Evolutionary conservation across 768 basidiomycete species (phyloP).

Genomic region (Harrya chromipes): DNA sequence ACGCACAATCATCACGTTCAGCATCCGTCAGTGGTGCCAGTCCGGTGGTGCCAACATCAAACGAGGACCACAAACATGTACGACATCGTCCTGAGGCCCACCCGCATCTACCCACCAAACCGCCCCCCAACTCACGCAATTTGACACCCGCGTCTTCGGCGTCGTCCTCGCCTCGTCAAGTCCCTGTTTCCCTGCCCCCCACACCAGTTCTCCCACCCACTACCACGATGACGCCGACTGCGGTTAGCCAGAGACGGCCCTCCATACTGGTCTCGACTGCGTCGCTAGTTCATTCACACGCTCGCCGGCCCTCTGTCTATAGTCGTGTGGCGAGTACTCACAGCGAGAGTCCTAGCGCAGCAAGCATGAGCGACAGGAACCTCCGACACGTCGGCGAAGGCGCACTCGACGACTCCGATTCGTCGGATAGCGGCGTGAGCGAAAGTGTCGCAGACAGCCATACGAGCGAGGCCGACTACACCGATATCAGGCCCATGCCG

Average conservation of each 20-base stretch:
- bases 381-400: conserved; percentile 72
- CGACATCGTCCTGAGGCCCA: conserved; percentile 18
- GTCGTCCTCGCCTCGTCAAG: conserved; percentile 53
- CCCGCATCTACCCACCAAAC: conserved; percentile 21
- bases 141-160: conserved; percentile 58
- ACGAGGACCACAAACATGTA: conserved; percentile 22
- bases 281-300: conserved; percentile 30
- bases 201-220: conserved; percentile 31
- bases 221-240: conserved; percentile 43
- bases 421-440: conserved; percentile 36
- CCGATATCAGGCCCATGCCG: conserved; percentile 24
- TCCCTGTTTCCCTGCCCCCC: conserved; percentile 31
- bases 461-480: conserved; percentile 32
- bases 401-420: conserved; percentile 75
- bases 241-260: conserved; percentile 40
- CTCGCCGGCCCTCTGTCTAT: conserved; percentile 39
- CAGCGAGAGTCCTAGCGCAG: conserved; percentile 33
- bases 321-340: conserved; percentile 35
- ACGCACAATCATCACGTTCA: conserved; percentile 14
- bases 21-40: conserved; percentile 11
- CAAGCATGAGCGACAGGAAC: conserved; percentile 43
- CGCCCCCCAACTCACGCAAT: conserved; percentile 40
- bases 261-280: conserved; percentile 37
- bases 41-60: conserved; percentile 25
- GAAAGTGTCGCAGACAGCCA: conserved; percentile 19